Evolutionary conservation across 1,284 basidiomycete genomes (phyloP), one percentile per base, ranked within the genome.

Genomic region (Anthracocystis walkeri): DNA sequence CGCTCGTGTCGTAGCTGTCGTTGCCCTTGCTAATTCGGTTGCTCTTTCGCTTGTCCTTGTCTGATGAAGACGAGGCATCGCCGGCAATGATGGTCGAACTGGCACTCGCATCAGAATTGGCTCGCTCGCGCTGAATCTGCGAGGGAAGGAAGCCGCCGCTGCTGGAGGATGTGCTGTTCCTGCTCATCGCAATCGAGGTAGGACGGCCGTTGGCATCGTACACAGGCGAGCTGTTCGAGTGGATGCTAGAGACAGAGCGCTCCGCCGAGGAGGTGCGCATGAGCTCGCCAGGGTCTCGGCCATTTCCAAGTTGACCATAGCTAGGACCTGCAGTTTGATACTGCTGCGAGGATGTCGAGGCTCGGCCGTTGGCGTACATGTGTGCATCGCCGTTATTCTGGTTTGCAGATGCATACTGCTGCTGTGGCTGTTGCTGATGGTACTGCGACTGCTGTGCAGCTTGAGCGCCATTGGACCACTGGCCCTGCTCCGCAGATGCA

Each of bases 341-440:
- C 40, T 64, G 61, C 41, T 65, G 65, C 14, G 72, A 51, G 2
- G 64, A 69, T 3, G 57, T 60, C 60, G 66, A 69, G 23, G 60
- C 42, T 42, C 56, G 66, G 20, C 61, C 61, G 10, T 64, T 64
- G 46, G 61, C 51, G 25, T 68, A 48, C 29, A 46, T 40, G 31
- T 53, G 50, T 5, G 55, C 42, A 40, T 68, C 59, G 51, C 40
- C 59, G 20, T 51, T 55, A n/a, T 52, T 35, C 21, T 54, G 56
- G 23, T 33, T 40, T 27, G 45, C 57, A 23, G 52, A 31, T 18
- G 41, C 56, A 35, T 48, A 40, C 41, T 65, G 65, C 52, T 73
- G 64, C 60, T 56, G 65, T 56, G 84, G 85, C 31, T 79, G 75
- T 58, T 85, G 85, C 46, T 82, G 82, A 11, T 82, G 82, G 14